Evolutionary conservation across 768 basidiomycete species (phyloP), one percentile per base, ranked within the genome.

Genomic region (Lentinula edodes): DNA sequence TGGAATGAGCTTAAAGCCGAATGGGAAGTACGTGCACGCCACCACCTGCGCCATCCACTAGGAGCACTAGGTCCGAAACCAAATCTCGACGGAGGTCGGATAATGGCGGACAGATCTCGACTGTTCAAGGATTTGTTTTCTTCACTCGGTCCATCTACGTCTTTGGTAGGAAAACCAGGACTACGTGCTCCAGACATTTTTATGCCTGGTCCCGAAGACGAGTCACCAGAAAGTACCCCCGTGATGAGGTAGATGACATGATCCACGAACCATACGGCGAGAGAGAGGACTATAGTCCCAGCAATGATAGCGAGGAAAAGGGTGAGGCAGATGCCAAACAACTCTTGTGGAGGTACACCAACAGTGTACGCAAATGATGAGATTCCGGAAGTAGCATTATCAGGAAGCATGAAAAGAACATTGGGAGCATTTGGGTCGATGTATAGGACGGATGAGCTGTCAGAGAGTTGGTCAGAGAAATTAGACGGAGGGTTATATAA

Each of bases 271-370:
- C 92, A 95, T 41, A 95, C 70, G 18, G 90, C 62, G 41, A 86
- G 35, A 66, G 91, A 91, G 57, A 93, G 68, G 16, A 81, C 74
- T 64, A 92, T 82, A n/a, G 87, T 85, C 9, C 78, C 88, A 0
- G 83, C 91, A 35, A 90, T 73, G 65, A 97, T 87, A 18, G 83
- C 80, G 54, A 97, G 82, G 76, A 97, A 96, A 58, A 98, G 74
- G 42, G 85, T 76, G n/a, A 95, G 75, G 71, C 91, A 94, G 56
- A 89, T 86, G 20, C 83, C 83, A 68, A 97, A 93, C 52, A 95
- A 79, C 69, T 97, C 90, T 68, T 86, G 80, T 1, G 91, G 90
- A 12, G 86, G 84, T 5, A 98, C 70, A 35, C 96, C 97, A 45
- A 96, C 76, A 12, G 91, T 82, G 69, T 87, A 88, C 1, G 95